Conservation (phyloP, 176 grass and related monocot species). For the Phragmites australis region DNA sequence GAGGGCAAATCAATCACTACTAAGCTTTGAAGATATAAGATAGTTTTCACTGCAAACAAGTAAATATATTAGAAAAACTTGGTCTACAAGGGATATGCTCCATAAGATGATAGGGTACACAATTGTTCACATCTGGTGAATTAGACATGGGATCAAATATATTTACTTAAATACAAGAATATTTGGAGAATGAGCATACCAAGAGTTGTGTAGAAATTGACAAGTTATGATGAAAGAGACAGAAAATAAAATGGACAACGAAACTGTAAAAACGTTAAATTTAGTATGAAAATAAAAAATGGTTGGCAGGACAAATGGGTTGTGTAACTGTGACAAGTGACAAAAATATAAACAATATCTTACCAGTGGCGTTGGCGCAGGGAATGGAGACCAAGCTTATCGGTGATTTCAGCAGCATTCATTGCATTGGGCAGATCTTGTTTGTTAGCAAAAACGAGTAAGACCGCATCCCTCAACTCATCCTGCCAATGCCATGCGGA, state of each 20-base stretch:
- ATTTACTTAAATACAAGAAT: neutral
- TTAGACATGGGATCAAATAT: too few species aligned
- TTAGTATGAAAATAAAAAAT: neutral
- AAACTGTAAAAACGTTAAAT: neutral
- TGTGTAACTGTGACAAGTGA: neutral
- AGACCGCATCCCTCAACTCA: slow-evolving; percentile 81
- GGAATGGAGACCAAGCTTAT: slow-evolving; percentile 81
- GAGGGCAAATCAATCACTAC: neutral
- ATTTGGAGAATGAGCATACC: neutral
- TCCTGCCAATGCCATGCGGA: slow-evolving; percentile 48
- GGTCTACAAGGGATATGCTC: neutral
- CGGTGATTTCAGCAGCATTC: slow-evolving; percentile 89
- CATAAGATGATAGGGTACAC: neutral
- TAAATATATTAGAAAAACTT: neutral
- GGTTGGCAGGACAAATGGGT: neutral
- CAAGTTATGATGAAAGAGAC: neutral
- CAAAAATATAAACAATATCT: neutral
- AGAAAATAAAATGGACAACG: neutral
- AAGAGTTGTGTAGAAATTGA: neutral
- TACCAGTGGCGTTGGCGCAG: slow-evolving; percentile 82
- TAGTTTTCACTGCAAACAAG: neutral
- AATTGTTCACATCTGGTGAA: neutral
- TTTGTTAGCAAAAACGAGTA: slow-evolving; percentile 84
- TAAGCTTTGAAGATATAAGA: neutral
- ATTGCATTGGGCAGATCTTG: slow-evolving; percentile 93